phyloP scores from a whole-genome alignment of 169 alveolate species.

The Toxoplasma gondii region DNA sequence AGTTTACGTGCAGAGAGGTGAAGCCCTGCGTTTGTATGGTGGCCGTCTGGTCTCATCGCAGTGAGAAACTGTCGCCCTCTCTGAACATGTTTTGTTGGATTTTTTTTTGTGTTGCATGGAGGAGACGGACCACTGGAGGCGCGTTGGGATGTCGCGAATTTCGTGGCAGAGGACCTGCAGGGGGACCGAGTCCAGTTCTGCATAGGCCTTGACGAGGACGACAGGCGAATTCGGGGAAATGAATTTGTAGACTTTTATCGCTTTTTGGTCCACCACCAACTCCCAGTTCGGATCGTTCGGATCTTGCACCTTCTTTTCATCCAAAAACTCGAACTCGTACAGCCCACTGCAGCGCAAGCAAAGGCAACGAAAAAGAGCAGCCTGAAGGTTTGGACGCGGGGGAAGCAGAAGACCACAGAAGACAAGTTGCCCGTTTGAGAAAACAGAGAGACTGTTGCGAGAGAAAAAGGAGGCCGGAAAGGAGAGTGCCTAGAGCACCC shows the following conservation, averaged over 20 bases:
- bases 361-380: not conserved
- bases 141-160: conserved; percentile 51
- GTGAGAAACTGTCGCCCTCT: no score
- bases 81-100: no score
- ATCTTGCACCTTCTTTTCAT: conserved; percentile 45
- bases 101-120: no score
- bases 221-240: conserved; percentile 47
- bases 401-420: no score
- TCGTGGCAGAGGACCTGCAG: conserved; percentile 55
- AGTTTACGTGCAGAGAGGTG: no score
- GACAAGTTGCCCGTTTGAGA: no score
- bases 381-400: not conserved
- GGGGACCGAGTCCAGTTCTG: conserved; percentile 55
- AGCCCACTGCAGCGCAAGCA: conserved; percentile 37
- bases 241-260: conserved; percentile 51
- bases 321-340: conserved; percentile 55
- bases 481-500: no score
- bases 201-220: conserved; percentile 67
- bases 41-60: no score
- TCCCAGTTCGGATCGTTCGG: conserved; percentile 56
- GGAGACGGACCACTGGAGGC: conserved; percentile 54
- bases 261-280: conserved; percentile 8
- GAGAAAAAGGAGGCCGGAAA: no score
- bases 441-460: no score
- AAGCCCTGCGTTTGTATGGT: no score